These are phyloP conservation scores for Jackrogersella multiformis DNA, from an alignment of 495 filamentous ascomycete genomes.

Conservation along the genomic window DNA sequence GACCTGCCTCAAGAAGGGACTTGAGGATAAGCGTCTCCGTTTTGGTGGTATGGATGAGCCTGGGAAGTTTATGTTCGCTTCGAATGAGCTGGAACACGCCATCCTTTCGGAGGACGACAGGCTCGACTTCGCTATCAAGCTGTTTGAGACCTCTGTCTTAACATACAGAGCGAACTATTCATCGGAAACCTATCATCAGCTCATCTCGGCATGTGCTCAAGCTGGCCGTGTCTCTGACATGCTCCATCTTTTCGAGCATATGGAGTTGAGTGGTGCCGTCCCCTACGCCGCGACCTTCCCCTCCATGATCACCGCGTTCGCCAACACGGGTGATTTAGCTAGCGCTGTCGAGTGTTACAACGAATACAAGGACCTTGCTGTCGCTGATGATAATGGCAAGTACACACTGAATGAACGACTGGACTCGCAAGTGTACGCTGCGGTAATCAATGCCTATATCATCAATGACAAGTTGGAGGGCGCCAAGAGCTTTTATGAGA, in stretches of 20 bases:
- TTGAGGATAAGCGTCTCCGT: constrained; percentile 79
- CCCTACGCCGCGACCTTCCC: constrained; percentile 85
- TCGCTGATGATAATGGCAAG: constrained; percentile 80
- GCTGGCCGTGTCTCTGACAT: constrained; percentile 82
- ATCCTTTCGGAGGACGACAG: constrained; percentile 88
- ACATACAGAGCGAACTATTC: constrained; percentile 67
- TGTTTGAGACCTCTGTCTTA: constrained; percentile 78
- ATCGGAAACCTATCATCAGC: constrained; percentile 76
- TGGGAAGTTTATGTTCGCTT: constrained; percentile 89
- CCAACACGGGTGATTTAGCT: constrained; percentile 76
- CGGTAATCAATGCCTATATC: constrained; percentile 86
- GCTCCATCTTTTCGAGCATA: constrained; percentile 86
- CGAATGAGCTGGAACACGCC: constrained; percentile 81
- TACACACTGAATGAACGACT: constrained; percentile 74
- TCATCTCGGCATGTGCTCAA: constrained; percentile 87
- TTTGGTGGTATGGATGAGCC: constrained; percentile 88
- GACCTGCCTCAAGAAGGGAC: constrained; percentile 68
- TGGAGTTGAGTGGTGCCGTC: constrained; percentile 77
- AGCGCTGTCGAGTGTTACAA: constrained; percentile 96
- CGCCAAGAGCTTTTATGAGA: constrained; percentile 82
- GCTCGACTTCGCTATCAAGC: constrained; percentile 79
- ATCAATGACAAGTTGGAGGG: constrained; percentile 78
- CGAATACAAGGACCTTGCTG: constrained; percentile 85
- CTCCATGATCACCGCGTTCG: constrained; percentile 92
- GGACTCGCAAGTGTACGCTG: constrained; percentile 85